Conservation (phyloP, 106 monocot genomes). For the Dioscorea dumetorum region DNA sequence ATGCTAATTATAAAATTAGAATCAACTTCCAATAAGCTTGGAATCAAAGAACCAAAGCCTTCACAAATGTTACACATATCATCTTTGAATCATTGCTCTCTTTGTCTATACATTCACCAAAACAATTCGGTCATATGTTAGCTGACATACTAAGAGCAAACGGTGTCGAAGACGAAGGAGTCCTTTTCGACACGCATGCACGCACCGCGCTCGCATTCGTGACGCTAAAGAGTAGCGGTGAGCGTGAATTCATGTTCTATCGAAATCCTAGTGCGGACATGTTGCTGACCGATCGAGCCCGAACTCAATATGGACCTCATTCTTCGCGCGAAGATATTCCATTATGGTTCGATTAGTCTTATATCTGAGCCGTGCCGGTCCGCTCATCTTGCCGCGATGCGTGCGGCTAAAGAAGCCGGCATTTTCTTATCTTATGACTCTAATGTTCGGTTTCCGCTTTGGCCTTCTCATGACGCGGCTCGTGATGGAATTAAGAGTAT, state of each 20-base stretch:
- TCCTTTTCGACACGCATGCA: constrained; percentile 19
- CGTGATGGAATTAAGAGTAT: constrained; percentile 26
- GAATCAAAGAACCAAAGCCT: background rate
- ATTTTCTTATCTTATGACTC: constrained; percentile 23
- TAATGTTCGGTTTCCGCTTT: constrained; percentile 23
- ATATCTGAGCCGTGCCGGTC: constrained; percentile 34
- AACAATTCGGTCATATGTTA: constrained; percentile 24
- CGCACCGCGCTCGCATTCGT: constrained; percentile 34
- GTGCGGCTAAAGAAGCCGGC: constrained; percentile 20
- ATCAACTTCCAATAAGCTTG: background rate
- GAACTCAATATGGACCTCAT: constrained; percentile 21
- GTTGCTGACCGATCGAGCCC: constrained; percentile 10
- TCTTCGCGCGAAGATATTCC: constrained; percentile 19
- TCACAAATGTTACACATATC: constrained; percentile 9
- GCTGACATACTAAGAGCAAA: constrained; percentile 18
- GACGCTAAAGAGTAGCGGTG: constrained; percentile 19
- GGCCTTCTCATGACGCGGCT: constrained; percentile 25
- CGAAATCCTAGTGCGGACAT: constrained; percentile 35
- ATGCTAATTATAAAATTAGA: background rate
- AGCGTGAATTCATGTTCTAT: constrained; percentile 41
- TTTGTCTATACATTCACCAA: background rate
- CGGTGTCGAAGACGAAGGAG: constrained; percentile 17
- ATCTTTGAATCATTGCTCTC: background rate
- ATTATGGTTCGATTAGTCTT: constrained; percentile 34
- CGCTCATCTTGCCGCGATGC: constrained; percentile 17